Base-by-base conservation (phyloP, 345 rosid species). In the Fremontodendron californicum region DNA sequence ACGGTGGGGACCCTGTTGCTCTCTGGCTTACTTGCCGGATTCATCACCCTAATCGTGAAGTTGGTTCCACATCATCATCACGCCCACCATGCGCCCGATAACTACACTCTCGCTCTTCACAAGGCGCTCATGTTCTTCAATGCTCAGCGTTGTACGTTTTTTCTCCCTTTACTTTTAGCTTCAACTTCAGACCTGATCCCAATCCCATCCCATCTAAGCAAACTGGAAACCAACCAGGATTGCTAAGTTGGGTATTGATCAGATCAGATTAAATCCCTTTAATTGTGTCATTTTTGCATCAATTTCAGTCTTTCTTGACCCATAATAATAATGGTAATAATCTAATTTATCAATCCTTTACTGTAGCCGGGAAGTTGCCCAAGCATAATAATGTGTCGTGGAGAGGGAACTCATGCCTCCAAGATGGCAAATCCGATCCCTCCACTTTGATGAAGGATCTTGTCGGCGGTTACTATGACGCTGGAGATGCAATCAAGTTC, bases 41-140 rank as follows among this genome's bases (percentile, higher is more conserved):
- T 93, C 39, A 87, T 96, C 65, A 88, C 88, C 62, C 85, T 92
- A 58, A 92, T 96, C 82, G 97, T 92, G 65, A 94, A 94, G 74
- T 85, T 92, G 0, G 99, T 93, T 33, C 98, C 96, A 1, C 93
- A 92, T 12, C 89, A 91, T 80, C 94, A 84, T 75, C 89, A 80
- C 57, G 65, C 73, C 33, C 82, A 73, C 27, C 51, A 82, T 3
- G 90, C 94, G 5, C 84, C 98, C 9, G 98, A 96, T 61, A 96
- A 96, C 66, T 96, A 96, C 81, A 94, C 99, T 1, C 81, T 93
- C 60, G 97, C 97, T 43, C 95, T 96, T 27, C 95, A 86, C 75
- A 96, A 96, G 84, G 94, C 99, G 25, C 99, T 96, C 85, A 92
- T 89, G 91, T 96, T 96, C 91, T 96, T 96, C 94, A 96, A 94